Evolutionary conservation across 345 rosid species (phyloP).

Genomic region (Rhodamnia rubescens): DNA sequence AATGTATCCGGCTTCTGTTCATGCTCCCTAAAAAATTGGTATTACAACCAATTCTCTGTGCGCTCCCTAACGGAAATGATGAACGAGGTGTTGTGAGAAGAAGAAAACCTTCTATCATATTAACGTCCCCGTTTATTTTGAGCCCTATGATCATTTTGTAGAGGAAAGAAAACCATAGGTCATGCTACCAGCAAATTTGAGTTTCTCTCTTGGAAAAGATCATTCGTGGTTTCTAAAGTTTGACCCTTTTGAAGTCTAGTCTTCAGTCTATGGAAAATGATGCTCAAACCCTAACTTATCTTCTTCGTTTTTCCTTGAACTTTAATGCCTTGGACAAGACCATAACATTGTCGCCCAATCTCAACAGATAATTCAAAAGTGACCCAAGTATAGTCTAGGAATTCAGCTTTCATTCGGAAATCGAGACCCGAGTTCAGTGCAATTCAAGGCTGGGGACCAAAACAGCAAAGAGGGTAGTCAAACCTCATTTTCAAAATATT

Average conservation of each 20-base stretch:
- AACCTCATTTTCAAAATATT: not conserved
- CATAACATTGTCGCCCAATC: not conserved
- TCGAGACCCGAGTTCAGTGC: not conserved
- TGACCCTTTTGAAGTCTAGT: not conserved
- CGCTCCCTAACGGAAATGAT: not conserved
- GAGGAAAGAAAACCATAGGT: not conserved
- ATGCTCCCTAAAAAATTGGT: too few relatives aligned
- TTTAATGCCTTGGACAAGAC: not conserved
- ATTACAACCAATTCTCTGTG: too few relatives aligned
- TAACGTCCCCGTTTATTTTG: not conserved
- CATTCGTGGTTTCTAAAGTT: not conserved
- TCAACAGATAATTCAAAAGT: not conserved
- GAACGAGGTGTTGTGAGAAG: not conserved
- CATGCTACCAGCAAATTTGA: not conserved
- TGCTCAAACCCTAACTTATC: not conserved
- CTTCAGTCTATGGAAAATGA: not conserved
- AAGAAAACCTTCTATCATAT: not conserved
- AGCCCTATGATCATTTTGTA: not conserved
- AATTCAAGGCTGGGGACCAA: not conserved
- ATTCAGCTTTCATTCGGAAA: not conserved
- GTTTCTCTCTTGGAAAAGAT: not conserved
- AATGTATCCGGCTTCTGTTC: too few relatives aligned
- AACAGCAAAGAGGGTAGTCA: not conserved
- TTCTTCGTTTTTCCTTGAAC: not conserved
- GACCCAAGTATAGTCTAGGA: not conserved